Base-by-base conservation (phyloP, 345 rosid genomes). In the Cardiospermum halicacabum region DNA sequence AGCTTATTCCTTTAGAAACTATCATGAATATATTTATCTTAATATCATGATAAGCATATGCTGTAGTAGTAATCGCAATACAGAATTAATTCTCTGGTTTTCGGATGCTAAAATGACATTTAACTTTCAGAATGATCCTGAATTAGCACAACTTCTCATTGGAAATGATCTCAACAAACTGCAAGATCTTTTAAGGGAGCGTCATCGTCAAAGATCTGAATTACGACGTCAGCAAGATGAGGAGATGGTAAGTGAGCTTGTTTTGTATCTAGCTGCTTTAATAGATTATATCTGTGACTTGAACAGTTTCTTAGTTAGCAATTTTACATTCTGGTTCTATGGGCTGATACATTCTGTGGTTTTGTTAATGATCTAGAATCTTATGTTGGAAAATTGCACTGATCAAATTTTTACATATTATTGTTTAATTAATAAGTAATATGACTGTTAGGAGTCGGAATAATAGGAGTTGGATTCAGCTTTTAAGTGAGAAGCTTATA, bases 81-180 rank as follows among this genome's bases (percentile, higher is more conserved):
- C 18, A 56, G 32, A 28, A n/a, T 9, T 28, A 30, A 18, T 39
- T 54, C 49, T 58, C 18, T 54, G 12, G 43, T 21, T 53, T 62
- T 62, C 19, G 53, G 31, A 55, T 30, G 26, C 51, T 28, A 26
- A 25, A 32, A 58, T 64, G 58, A n/a, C 57, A 0, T 50, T 55
- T 63, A 63, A 56, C 32, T 60, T 68, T 51, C 81, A 90, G 95
- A 60, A 67, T 36, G 96, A 94, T 69, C 99, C 99, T 37, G 96
- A 94, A 79, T 84, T 94, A 64, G 97, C 97, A 19, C 96, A 84
- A 85, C 88, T 73, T 30, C 28, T 94, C 62, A 69, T 84, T 69
- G 99, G 99, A 49, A 91, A 87, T 58, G 92, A 94, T 81, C 88
- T 94, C 47, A 82, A 84, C 66, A 88, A 56, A 77, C 73, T 94